Percentiles rank a stretch among this genome's conserved stretches.
Evolutionary conservation across 2,329 filamentous ascomycete genomes (phyloP).

Genomic region (Fusarium sp.): DNA sequence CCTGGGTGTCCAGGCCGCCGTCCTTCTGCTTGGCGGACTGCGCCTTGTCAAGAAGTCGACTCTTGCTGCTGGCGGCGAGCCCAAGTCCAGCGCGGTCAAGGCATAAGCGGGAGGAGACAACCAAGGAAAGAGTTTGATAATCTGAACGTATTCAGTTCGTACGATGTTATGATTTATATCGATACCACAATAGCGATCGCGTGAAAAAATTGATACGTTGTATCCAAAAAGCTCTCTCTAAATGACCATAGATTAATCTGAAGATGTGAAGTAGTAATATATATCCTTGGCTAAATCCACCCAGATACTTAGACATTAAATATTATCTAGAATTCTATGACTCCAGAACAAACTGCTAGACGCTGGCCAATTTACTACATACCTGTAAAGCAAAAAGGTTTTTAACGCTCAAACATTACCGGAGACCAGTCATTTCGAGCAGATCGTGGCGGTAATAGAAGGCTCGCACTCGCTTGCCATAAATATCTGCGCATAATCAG

Average conservation of each 20-base stretch:
- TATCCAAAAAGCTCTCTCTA: neutral
- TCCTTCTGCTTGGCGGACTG: conserved; percentile 62
- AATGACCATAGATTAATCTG: neutral
- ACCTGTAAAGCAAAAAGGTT: conserved; percentile 34
- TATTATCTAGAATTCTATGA: neutral
- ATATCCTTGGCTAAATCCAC: neutral
- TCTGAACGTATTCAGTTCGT: neutral
- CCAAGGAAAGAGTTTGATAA: neutral
- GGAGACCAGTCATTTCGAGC: conserved; percentile 59
- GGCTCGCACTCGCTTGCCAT: conserved; percentile 82
- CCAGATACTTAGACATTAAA: conserved; percentile 20
- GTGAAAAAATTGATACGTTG: neutral
- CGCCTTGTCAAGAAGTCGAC: conserved; percentile 65
- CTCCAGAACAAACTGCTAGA: neutral
- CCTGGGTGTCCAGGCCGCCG: conserved; percentile 61
- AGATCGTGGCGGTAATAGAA: conserved; percentile 85
- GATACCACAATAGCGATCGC: conserved; percentile 11
- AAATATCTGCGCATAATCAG: conserved; percentile 71
- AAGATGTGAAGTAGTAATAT: neutral
- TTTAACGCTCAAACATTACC: conserved; percentile 29
- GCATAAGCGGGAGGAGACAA: conserved; percentile 27
- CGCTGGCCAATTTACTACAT: neutral
- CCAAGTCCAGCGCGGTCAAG: conserved; percentile 42
- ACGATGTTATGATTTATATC: conserved; percentile 18
- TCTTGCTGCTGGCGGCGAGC: conserved; percentile 38